Evolutionary conservation across 108 stramenopile genomes (phyloP), one percentile per base, ranked within the genome.

Genomic region (Conticribra weissflogii): DNA sequence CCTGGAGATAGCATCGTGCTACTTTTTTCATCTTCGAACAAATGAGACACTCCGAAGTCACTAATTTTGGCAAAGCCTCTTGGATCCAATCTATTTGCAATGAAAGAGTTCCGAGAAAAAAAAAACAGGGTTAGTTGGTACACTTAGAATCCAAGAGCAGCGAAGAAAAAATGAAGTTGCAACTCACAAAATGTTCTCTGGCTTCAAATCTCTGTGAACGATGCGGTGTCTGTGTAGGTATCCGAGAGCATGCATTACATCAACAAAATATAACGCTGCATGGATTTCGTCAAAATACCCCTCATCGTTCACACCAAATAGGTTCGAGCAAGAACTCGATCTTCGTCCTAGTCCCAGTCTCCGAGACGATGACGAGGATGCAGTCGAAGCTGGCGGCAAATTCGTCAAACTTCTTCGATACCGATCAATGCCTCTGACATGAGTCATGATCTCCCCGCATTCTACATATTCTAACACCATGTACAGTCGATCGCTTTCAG

Each of bases 31-130:
- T 91, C 81, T 19, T 90, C 88, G 66, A 96, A 96, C 30, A 88
- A 75, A 54, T 91, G 90, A 15, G 88, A 82, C 0, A 96, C 94
- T 3, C 94, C 94, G 81, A 96, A 96, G 46, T 96, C 94, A n/a
- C 79, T 69, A 9, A 96, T 78, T 63, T 92, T 92, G 9, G 83
- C 87, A 48, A 82, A 72, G 0, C 90, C 90, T 29, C 86, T 66
- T 8, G 74, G 41, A 74, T 86, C 88, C 36, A 92, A 62, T 29
- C 72, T 74, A 22, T 9, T 16, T 3, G 19, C 8, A 59, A 31
- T 48, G 14, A 54, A 2, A 48, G 3, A 7, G 19, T 3, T 50
- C 2, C 24, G 21, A 55, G 2, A 21, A 16, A 34, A 53, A 53
- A 25, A 19, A 61, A 23, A 50, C 16, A 18, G 7, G 4, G 27